Evolutionary conservation across 768 basidiomycete species (phyloP).

Genomic region (Lactifluus pinguis): DNA sequence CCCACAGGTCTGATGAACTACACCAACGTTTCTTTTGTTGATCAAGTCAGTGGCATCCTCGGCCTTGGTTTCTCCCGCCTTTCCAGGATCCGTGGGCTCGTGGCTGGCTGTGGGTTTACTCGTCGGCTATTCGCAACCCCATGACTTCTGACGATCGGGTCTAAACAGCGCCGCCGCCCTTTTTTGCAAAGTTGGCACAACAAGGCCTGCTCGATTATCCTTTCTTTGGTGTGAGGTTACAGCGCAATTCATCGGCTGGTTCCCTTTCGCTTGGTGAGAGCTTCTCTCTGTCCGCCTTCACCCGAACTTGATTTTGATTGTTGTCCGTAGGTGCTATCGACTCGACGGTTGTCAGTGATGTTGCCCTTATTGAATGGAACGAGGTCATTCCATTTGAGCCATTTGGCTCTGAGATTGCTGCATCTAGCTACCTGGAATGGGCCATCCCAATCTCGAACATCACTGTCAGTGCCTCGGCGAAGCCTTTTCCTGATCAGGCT

Average conservation of each 20-base stretch:
- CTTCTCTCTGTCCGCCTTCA: not conserved
- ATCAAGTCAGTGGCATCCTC: slow-evolving; percentile 61
- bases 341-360: slow-evolving; percentile 52
- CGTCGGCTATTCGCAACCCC: not conserved
- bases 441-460: slow-evolving; percentile 50
- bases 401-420: slow-evolving; percentile 43
- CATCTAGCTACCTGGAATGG: slow-evolving; percentile 72
- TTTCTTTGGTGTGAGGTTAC: slow-evolving; percentile 63
- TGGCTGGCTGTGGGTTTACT: slow-evolving; percentile 39
- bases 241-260: slow-evolving; percentile 45
- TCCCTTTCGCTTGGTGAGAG: slow-evolving; percentile 53
- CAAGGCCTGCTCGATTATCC: slow-evolving; percentile 64
- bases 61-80: slow-evolving; percentile 72
- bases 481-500: not conserved
- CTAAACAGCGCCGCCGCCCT: slow-evolving; percentile 54
- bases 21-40: slow-evolving; percentile 52
- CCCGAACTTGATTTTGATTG: not conserved
- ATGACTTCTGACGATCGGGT: not conserved
- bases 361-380: slow-evolving; percentile 59
- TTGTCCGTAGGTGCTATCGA: slow-evolving; percentile 61
- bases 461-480: slow-evolving; percentile 33
- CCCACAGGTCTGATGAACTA: slow-evolving; percentile 47
- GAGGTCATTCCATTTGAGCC: slow-evolving; percentile 68
- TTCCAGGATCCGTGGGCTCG: slow-evolving; percentile 43
- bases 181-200: slow-evolving; percentile 53